phyloP scores from a whole-genome alignment of 2,329 filamentous ascomycete genomes.

The Fusarium ambrosium region DNA sequence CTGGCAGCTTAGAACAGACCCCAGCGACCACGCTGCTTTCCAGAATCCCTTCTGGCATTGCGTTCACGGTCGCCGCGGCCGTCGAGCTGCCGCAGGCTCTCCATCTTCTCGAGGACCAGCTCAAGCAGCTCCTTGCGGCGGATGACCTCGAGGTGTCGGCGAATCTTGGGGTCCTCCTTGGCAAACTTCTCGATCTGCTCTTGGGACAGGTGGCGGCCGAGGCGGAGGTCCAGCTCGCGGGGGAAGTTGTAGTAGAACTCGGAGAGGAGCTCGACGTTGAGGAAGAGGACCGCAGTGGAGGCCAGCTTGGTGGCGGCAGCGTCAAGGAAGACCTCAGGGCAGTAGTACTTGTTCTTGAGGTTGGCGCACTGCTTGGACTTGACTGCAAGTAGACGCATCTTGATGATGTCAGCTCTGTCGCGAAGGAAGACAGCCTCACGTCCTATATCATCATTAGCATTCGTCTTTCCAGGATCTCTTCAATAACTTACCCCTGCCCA shows the following conservation, averaged over 20 bases:
- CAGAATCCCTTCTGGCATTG: slow-evolving; percentile 46
- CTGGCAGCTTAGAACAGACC: slow-evolving; percentile 59
- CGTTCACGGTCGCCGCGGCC: slow-evolving; percentile 76
- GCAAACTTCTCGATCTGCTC: slow-evolving; percentile 91
- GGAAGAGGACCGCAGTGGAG: slow-evolving; percentile 93
- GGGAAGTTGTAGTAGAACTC: slow-evolving; percentile 99
- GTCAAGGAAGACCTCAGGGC: slow-evolving; percentile 97
- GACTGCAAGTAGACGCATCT: slow-evolving; percentile 88
- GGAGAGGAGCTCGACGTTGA: slow-evolving; percentile 95
- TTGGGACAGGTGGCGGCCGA: slow-evolving; percentile 83
- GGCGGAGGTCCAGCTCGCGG: slow-evolving; percentile 86
- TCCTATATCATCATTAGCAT: slow-evolving; percentile 65
- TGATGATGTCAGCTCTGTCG: slow-evolving; percentile 89
- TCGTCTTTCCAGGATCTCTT: neutral
- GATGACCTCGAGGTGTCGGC: slow-evolving; percentile 91
- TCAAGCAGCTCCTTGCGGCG: slow-evolving; percentile 92
- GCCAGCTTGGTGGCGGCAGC: slow-evolving; percentile 96
- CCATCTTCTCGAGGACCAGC: slow-evolving; percentile 95
- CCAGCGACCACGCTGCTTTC: slow-evolving; percentile 63
- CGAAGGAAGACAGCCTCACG: slow-evolving; percentile 95
- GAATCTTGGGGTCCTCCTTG: slow-evolving; percentile 91
- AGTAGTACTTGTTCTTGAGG: slow-evolving; percentile 93
- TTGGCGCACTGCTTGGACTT: slow-evolving; percentile 90
- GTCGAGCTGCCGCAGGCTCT: slow-evolving; percentile 87
- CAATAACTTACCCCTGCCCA: slow-evolving; percentile 78